A percentile compares a stretch with the other conserved stretches of the same genome.
Evolutionary conservation across 371 early-diverging fungal species (phyloP).

Genomic region (Mucor indicus): DNA sequence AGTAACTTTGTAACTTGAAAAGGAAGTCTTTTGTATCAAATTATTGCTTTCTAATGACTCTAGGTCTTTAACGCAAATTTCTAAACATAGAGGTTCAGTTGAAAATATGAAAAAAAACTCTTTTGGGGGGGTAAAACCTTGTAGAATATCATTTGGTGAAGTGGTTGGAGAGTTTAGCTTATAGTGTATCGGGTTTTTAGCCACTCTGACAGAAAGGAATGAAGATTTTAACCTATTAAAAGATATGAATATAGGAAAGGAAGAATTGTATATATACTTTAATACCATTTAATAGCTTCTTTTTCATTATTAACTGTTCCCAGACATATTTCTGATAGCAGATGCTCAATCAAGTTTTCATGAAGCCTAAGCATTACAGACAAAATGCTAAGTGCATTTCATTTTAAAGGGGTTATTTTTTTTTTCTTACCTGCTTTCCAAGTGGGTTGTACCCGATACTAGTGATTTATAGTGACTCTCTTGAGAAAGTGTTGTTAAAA

Average conservation of each 20-base stretch:
- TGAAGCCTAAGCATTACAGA: slow-evolving; percentile 56
- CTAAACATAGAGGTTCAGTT: slow-evolving; percentile 17
- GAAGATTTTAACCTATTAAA: slow-evolving; percentile 65
- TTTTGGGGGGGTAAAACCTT: no score
- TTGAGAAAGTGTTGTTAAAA: slow-evolving; percentile 67
- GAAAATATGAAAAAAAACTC: neutral
- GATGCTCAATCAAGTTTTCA: slow-evolving; percentile 70
- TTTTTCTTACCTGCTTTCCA: slow-evolving; percentile 62
- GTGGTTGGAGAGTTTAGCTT: slow-evolving; percentile 22
- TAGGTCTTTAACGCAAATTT: slow-evolving; percentile 56
- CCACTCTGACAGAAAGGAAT: slow-evolving; percentile 67
- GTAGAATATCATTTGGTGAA: slow-evolving; percentile 41
- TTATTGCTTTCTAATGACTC: slow-evolving; percentile 19
- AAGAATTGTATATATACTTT: neutral
- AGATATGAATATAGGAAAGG: neutral
- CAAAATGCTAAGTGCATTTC: neutral
- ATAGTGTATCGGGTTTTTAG: slow-evolving; percentile 63
- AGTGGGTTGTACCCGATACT: slow-evolving; percentile 51
- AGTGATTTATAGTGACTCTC: slow-evolving; percentile 53
- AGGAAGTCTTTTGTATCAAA: slow-evolving; percentile 10
- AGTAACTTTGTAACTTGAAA: slow-evolving; percentile 7
- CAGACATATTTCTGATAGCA: slow-evolving; percentile 83
- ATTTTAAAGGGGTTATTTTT: neutral
- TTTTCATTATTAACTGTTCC: slow-evolving; percentile 56
- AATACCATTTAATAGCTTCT: slow-evolving; percentile 66